These are phyloP conservation scores for Glycine soja DNA, from an alignment of 306 rosid species.

Conservation along the genomic window DNA sequence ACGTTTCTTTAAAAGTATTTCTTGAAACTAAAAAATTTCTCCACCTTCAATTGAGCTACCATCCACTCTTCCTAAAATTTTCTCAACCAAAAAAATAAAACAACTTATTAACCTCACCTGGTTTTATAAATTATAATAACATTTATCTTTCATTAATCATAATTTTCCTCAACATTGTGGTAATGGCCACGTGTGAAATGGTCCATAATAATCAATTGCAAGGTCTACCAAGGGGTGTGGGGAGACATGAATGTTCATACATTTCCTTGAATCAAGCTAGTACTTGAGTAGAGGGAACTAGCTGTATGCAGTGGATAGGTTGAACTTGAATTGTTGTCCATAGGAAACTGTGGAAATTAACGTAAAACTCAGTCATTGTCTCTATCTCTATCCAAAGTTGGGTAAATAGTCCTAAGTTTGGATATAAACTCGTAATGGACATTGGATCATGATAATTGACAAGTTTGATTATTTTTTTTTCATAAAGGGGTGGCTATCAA, in stretches of 20 bases:
- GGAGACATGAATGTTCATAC: not conserved
- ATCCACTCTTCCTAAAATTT: no score
- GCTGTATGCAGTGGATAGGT: not conserved
- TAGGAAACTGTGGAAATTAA: conserved; percentile 40
- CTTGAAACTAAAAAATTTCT: no score
- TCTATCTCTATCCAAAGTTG: conserved; percentile 52
- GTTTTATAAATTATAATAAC: no score
- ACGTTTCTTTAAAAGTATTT: no score
- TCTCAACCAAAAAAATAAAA: no score
- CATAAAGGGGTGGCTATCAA: conserved; percentile 37
- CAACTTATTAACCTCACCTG: no score
- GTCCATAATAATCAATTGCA: conserved; percentile 44
- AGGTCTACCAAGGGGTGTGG: conserved; percentile 44
- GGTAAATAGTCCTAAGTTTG: not conserved
- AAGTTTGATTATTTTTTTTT: not conserved
- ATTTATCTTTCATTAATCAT: not conserved
- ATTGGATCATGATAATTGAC: not conserved
- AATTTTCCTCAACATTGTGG: not conserved
- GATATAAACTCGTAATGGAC: conserved; percentile 9
- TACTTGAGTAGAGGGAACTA: not conserved
- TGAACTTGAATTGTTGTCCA: conserved; percentile 31
- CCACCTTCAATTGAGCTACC: no score
- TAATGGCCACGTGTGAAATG: conserved; percentile 11
- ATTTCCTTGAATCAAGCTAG: conserved; percentile 12
- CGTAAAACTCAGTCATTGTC: conserved; percentile 51